Base-by-base conservation (phyloP, 1,284 basidiomycete species). In the Microbotryum saponariae region DNA sequence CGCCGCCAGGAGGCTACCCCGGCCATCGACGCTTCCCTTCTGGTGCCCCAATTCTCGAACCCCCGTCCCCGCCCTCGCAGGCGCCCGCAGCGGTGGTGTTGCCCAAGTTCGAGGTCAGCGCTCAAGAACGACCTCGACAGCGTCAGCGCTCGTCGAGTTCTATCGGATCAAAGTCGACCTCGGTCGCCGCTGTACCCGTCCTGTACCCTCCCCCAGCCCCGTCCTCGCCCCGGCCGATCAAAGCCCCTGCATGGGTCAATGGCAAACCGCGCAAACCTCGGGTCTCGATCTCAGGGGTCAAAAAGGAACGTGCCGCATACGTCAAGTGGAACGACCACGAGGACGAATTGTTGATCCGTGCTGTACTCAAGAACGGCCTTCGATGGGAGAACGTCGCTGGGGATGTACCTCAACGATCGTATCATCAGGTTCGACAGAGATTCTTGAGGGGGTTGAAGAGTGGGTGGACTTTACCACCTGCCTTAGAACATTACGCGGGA, bases 351-450 rank as follows among this genome's bases (percentile, higher is more conserved):
- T 60, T 72, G 18, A 29, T 71, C 14, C 46, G 64, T 20, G 70
- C 64, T 2, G 64, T 72, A 4, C 63, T 67, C 18, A 37, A 66
- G 49, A 53, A 61, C 56, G 71, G 71, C 3, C 64, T 62, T 47
- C 61, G 64, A 8, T 72, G 71, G 71, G 71, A 72, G 29, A 44
- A 47, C 14, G 67, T 72, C 16, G 66, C 68, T 4, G 56, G 59
- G 46, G 45, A 50, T 14, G 56, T 70, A n/a, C 68, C 70, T 21
- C 67, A 62, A 21, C 59, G 71, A 46, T 60, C 63, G 25, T 72
- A 70, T 52, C 70, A 72, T 51, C 70, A 67, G 47, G 64, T 65
- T 44, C 56, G 65, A n/a, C 65, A 67, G 56, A 49, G 64, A 8
- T 65, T 49, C 54, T 44, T 63, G 6, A 33, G 58, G 20, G 59